Conservation (phyloP, 495 filamentous ascomycete genomes). For the Penicillium desertorum region DNA sequence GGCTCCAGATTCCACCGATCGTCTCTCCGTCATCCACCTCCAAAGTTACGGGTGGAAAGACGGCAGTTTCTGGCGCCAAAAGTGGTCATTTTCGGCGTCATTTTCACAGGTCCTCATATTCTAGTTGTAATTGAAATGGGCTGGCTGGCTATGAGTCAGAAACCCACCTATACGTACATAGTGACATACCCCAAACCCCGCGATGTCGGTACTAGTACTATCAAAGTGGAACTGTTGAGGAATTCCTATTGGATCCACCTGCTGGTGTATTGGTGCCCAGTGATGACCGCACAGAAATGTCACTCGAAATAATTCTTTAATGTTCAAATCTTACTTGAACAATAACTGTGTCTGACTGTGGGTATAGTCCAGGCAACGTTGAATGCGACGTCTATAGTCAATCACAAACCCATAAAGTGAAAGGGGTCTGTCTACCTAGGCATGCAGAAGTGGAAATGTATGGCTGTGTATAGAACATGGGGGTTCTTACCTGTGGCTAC, state of each 20-base stretch:
- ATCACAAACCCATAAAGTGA: background rate
- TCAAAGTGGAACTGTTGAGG: background rate
- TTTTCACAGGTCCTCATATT: too few species aligned
- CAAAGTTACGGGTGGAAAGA: too few species aligned
- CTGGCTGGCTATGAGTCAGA: slow-evolving; percentile 1
- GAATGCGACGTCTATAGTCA: background rate
- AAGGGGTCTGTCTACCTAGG: background rate
- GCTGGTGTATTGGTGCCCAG: slow-evolving; percentile 1
- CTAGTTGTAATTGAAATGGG: slow-evolving; percentile 34
- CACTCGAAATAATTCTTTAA: background rate
- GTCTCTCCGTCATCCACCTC: too few species aligned
- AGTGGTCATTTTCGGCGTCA: too few species aligned
- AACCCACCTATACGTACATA: background rate
- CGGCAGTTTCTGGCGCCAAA: too few species aligned
- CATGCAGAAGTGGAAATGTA: background rate
- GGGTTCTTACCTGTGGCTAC: background rate
- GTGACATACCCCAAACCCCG: slow-evolving; percentile 1
- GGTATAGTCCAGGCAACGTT: background rate
- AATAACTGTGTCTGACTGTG: background rate
- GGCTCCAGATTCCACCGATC: too few species aligned
- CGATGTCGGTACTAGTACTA: background rate
- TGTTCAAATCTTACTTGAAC: background rate
- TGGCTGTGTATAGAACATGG: background rate
- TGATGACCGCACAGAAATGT: background rate
- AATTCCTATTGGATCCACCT: slow-evolving; percentile 4